Evolutionary conservation across 2,329 filamentous ascomycete genomes (phyloP).

Genomic region (Nothomitra cinnamomea): DNA sequence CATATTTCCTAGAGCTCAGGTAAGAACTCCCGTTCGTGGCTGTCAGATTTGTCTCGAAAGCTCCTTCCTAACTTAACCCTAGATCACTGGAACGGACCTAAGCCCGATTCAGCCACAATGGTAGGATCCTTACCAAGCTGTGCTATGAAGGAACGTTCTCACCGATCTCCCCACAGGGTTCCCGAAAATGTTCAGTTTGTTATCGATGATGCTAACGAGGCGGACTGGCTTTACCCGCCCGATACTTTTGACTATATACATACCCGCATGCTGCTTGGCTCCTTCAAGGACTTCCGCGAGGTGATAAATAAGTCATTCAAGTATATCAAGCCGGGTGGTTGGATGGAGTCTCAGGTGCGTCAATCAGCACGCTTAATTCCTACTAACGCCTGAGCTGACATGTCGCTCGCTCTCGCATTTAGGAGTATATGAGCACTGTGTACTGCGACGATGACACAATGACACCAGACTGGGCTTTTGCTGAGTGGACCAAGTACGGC

Average conservation of each 20-base stretch:
- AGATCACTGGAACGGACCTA: constrained; percentile 26
- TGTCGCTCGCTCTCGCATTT: neutral
- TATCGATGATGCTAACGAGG: constrained; percentile 48
- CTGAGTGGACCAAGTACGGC: constrained; percentile 28
- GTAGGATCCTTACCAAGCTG: constrained; percentile 9
- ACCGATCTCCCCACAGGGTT: constrained; percentile 39
- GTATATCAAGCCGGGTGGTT: constrained; percentile 40
- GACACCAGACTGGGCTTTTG: constrained; percentile 27
- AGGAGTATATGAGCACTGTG: constrained; percentile 25
- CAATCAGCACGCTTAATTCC: constrained; percentile 6
- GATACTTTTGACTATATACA: constrained; percentile 42
- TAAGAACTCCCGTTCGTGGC: neutral
- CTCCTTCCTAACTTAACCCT: neutral
- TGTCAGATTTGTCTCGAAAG: neutral
- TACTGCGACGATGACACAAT: constrained; percentile 38
- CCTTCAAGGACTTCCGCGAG: constrained; percentile 37
- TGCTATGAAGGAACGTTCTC: neutral
- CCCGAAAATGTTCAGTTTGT: constrained; percentile 60
- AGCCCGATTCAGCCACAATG: constrained; percentile 24
- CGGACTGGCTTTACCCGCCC: constrained; percentile 37
- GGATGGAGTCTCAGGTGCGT: constrained; percentile 23
- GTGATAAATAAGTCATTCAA: constrained; percentile 34
- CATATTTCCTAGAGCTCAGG: constrained; percentile 6
- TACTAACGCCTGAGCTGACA: constrained; percentile 3
- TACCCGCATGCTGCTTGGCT: constrained; percentile 39